Percentiles rank a stretch among this genome's conserved stretches.
phyloP scores from a whole-genome alignment of 1,284 basidiomycete species.

The Apiotrichum laibachii region DNA sequence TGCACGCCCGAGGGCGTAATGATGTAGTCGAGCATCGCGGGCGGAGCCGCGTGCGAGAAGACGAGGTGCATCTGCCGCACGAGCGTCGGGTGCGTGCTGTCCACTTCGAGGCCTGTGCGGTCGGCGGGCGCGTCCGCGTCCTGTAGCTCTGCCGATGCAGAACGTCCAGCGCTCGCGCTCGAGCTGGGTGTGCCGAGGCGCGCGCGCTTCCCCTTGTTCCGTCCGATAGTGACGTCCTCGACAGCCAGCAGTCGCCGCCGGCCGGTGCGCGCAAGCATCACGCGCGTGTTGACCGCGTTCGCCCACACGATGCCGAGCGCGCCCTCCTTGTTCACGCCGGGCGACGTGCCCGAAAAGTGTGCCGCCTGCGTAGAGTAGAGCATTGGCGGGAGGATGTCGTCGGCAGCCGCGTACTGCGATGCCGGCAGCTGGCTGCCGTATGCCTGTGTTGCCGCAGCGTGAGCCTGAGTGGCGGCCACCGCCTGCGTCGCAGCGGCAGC shows the following conservation, averaged over 20 bases:
- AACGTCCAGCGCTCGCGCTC: not conserved
- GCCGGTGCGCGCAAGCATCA: conserved; percentile 75
- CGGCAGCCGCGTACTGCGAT: not conserved
- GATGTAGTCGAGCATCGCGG: conserved; percentile 67
- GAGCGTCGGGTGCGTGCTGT: conserved; percentile 50
- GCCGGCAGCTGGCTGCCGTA: not conserved
- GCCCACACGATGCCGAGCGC: conserved; percentile 85
- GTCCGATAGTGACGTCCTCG: conserved; percentile 20
- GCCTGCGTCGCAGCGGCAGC: not conserved
- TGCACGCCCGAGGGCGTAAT: conserved; percentile 62
- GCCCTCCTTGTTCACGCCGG: conserved; percentile 66
- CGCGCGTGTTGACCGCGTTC: conserved; percentile 76
- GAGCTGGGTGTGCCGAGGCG: not conserved
- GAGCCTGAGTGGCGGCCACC: conserved; percentile 2
- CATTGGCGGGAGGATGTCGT: conserved; percentile 25
- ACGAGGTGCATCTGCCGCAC: conserved; percentile 58
- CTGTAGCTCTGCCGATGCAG: too few species aligned
- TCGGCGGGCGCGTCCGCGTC: too few species aligned
- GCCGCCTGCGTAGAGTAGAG: conserved; percentile 70
- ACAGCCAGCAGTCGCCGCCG: conserved; percentile 60
- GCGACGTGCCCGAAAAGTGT: conserved; percentile 66
- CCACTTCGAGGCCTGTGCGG: conserved; percentile 2
- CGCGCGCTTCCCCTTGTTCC: conserved; percentile 2
- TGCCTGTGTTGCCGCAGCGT: not conserved
- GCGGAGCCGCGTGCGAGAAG: conserved; percentile 65